Conservation (phyloP, 129 eudicot species). For the Mikania micrantha region DNA sequence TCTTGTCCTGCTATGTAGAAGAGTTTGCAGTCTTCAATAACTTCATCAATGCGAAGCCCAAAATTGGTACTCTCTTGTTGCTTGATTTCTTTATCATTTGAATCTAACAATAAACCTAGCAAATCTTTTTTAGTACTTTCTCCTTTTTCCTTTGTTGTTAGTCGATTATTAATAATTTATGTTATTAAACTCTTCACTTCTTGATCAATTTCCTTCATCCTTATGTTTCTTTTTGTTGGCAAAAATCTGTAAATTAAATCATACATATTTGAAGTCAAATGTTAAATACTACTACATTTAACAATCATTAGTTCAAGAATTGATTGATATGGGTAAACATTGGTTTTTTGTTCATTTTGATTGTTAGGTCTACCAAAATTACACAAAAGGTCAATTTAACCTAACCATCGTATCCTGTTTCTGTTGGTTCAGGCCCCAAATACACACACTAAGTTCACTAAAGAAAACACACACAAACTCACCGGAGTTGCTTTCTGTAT, state of each 20-base stretch:
- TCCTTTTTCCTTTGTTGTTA: background rate
- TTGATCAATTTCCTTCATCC: conserved; percentile 19
- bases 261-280: background rate
- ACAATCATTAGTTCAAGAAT: background rate
- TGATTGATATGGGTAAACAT: background rate
- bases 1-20: conserved; percentile 40
- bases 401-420: too few species aligned
- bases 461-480: too few species aligned
- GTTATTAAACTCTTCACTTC: conserved; percentile 15
- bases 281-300: background rate
- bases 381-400: background rate
- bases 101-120: conserved; percentile 24
- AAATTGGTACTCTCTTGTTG: conserved; percentile 13
- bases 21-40: conserved; percentile 36
- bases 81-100: conserved; percentile 23
- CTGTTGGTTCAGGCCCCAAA: too few species aligned
- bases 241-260: conserved; percentile 21
- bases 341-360: background rate
- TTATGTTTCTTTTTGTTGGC: conserved; percentile 20
- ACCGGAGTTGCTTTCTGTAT: too few species aligned
- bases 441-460: too few species aligned
- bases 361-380: background rate
- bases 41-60: conserved; percentile 23
- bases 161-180: conserved; percentile 11
- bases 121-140: conserved; percentile 18